Base-by-base conservation (phyloP, 805 yeast genomes). In the Candida palmyrensis region DNA sequence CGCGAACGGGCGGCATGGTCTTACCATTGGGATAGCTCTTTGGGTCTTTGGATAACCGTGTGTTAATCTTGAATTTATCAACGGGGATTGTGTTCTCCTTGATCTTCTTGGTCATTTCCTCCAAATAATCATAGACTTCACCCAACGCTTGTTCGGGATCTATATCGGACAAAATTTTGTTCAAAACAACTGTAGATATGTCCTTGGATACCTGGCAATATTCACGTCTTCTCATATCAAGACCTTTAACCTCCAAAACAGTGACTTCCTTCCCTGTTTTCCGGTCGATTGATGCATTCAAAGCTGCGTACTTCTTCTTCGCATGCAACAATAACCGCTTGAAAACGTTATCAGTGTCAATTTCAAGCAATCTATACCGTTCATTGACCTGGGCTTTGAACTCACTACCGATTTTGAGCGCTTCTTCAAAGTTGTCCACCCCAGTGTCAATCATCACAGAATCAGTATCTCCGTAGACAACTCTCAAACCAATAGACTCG, bases 401-500 rank as follows among this genome's bases (percentile, higher is more conserved):
- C 31, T 80, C 81, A 31, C 79, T 80, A 19, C 97, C 99, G 41
- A 88, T 80, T 46, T 71, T 71, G 27, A 85, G 57, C 0, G 97
- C 96, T 28, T 85, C 95, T 17, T 62, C 57, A 55, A 73, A 82
- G 20, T 62, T 70, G 36, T 71, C 75, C 28, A 77, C 79, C 18
- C 88, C 88, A 3, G 97, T 87, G 57, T 90, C 94, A 54, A 92
- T 87, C 98, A 92, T 92, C 33, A 92, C 97, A 22, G 98, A 92
- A 67, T 92, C 98, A 0, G 98, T 92, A 64, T 92, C 98, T 69
- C 98, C 98, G 52, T 92, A 92, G 10, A 92, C 86, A 30, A 94
- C 97, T 35, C 86, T 68, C 38, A 92, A 68, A 0, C 82, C 82
- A 48, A 83, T 68, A 36, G 80, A 72, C 55, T 90, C 97, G 0